phyloP scores from a whole-genome alignment of 345 rosid species.

The Linum tenue region DNA sequence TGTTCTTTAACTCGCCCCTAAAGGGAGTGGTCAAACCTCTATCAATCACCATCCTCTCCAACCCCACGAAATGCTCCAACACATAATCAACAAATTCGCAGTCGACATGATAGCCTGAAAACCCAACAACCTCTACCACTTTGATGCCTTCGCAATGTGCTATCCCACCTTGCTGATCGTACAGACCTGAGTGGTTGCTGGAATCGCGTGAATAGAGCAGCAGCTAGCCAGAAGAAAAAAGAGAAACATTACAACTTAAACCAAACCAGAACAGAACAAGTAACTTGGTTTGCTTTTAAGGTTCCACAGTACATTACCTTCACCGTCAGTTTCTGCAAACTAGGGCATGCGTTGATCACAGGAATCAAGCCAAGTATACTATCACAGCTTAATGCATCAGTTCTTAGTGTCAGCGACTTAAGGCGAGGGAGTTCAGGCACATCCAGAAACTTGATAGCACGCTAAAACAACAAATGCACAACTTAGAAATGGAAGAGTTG shows the following conservation, averaged over 20 bases:
- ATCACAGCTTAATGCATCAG: not conserved
- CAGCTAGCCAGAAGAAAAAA: not conserved
- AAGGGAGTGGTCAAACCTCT: too few species aligned
- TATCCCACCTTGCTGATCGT: too few species aligned
- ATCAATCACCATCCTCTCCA: slow-evolving; percentile 3
- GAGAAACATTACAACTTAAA: not conserved
- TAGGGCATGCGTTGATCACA: slow-evolving; percentile 1
- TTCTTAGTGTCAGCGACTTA: not conserved
- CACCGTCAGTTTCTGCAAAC: not conserved
- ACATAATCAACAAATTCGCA: not conserved
- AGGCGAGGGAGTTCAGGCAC: slow-evolving; percentile 1
- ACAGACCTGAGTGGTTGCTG: not conserved
- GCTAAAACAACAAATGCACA: not conserved
- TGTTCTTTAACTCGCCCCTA: too few species aligned
- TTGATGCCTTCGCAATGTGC: not conserved
- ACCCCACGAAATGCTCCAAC: not conserved
- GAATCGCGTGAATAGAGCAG: not conserved
- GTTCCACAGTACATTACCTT: not conserved
- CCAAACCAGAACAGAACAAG: too few species aligned
- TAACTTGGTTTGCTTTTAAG: too few species aligned
- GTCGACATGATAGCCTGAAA: not conserved
- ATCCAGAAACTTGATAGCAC: not conserved
- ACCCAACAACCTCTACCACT: not conserved
- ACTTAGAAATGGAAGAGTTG: not conserved
- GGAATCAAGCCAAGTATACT: not conserved